These are phyloP conservation scores for Zoysia japonica DNA, from an alignment of 176 grass and related monocot genomes.

Conservation along the genomic window DNA sequence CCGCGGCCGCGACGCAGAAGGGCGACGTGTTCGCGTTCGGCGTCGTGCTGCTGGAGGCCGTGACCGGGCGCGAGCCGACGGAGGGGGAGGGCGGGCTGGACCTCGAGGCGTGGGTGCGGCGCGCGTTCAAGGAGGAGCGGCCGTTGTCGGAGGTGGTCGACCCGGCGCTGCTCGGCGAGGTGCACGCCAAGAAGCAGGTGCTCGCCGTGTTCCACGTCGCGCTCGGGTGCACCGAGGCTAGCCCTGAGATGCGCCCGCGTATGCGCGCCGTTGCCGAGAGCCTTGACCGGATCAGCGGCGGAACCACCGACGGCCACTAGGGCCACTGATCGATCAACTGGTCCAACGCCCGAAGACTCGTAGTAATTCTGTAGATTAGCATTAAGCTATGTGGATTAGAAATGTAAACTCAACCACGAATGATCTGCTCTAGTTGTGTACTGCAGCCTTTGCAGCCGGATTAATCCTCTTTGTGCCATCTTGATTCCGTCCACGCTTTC, in stretches of 20 bases:
- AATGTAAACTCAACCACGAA: slow-evolving; percentile 23
- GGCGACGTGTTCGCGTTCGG: slow-evolving; percentile 87
- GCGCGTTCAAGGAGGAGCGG: slow-evolving; percentile 91
- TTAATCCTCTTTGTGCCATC: slow-evolving; percentile 14
- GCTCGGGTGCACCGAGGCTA: slow-evolving; percentile 82
- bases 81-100: slow-evolving; percentile 60
- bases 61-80: slow-evolving; percentile 64
- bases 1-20: too few species aligned
- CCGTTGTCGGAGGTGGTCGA: slow-evolving; percentile 97
- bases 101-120: slow-evolving; percentile 85
- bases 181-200: slow-evolving; percentile 98
- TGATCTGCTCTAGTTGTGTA: not conserved
- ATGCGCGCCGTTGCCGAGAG: slow-evolving; percentile 84
- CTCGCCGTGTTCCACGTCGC: slow-evolving; percentile 92
- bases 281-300: slow-evolving; percentile 68
- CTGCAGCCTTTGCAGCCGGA: slow-evolving; percentile 45
- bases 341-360: not conserved
- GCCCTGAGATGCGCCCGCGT: slow-evolving; percentile 74
- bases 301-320: not conserved
- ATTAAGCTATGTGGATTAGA: slow-evolving; percentile 31
- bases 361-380: slow-evolving; percentile 35
- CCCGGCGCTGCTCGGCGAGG: slow-evolving; percentile 83
- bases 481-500: slow-evolving; percentile 10
- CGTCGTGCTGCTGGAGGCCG: slow-evolving; percentile 75
- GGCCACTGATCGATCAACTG: not conserved